These are phyloP conservation scores for Colletotrichum sp. DNA, from an alignment of 2,329 filamentous ascomycete genomes.

Conservation along the genomic window DNA sequence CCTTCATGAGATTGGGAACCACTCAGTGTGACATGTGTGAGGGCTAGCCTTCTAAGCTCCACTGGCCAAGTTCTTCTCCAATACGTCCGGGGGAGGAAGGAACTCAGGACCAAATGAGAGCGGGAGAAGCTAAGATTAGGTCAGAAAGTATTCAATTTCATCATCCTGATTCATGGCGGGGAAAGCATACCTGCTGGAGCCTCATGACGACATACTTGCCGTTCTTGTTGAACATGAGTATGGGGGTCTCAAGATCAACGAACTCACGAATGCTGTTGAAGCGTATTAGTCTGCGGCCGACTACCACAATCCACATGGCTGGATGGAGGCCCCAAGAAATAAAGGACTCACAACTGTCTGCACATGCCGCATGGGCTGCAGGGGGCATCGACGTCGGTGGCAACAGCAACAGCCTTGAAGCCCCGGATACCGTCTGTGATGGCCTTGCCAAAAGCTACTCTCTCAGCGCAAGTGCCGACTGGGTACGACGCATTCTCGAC, in stretches of 20 bases:
- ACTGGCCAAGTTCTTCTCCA: constrained; percentile 12
- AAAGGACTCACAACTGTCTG: constrained; percentile 76
- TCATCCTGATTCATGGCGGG: not conserved
- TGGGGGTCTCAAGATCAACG: constrained; percentile 69
- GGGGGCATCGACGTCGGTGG: constrained; percentile 76
- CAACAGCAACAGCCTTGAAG: constrained; percentile 84
- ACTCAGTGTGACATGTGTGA: not conserved
- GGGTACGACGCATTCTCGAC: constrained; percentile 94
- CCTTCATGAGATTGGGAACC: not conserved
- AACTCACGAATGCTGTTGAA: constrained; percentile 76
- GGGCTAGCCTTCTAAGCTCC: not conserved
- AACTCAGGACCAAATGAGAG: constrained; percentile 71
- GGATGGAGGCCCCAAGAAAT: not conserved
- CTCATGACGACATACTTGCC: constrained; percentile 74
- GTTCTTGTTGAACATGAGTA: constrained; percentile 92
- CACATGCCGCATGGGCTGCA: constrained; percentile 94
- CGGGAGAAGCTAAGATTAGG: constrained; percentile 62
- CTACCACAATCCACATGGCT: not conserved
- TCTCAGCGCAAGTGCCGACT: constrained; percentile 93
- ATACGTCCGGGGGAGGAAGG: constrained; percentile 46
- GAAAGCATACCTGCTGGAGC: constrained; percentile 64
- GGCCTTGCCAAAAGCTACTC: constrained; percentile 85
- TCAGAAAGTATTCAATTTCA: not conserved
- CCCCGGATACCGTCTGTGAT: constrained; percentile 62
- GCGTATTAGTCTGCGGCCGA: not conserved